Base-by-base conservation (phyloP, 305 asterid species). In the Fraxinus xanthoxyloides region DNA sequence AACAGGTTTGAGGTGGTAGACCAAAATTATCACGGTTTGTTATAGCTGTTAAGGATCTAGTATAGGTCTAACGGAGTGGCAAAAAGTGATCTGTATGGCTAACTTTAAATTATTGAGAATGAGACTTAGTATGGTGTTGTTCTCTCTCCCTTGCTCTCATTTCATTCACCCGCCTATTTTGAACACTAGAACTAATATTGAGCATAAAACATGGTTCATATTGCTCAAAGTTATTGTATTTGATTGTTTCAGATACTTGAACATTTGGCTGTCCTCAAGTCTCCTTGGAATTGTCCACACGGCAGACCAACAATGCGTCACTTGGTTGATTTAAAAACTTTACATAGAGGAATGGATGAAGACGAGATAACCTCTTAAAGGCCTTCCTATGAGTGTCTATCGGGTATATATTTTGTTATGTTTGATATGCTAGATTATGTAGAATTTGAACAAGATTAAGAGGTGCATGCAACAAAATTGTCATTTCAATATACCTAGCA, bases 251-350 rank as follows among this genome's bases (percentile, higher is more conserved):
- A 97, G 99, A 93, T 97, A 86, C 82, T 97, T 48, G 92, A 92
- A 81, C 96, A 90, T 87, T 86, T 97, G 83, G 87, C 95, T 9
- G 83, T 10, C 84, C 92, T 97, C 83, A 93, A 90, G 86, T 94
- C 98, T 76, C 99, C 99, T 24, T 94, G 98, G 98, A 94, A 97
- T 88, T 94, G 99, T 82, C 99, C 98, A 1, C 99, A 94, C 59
- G 98, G 99, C 78, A 86, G 98, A 82, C 99, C 99, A 23, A 97
- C 98, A 24, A 97, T 97, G 98, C 97, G 99, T n/a, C 98, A 97
- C 90, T 84, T 94, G 92, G 97, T 92, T 6, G 98, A 94, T 90
- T 83, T 97, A 51, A 86, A 85, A 87, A 87, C 88, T 19, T 81
- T 92, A 31, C 85, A 69, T 36, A 89, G 82, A 86, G 84, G 81